Base-by-base conservation (phyloP, 2,329 filamentous ascomycete genomes). In the Monilinia aucupariae region DNA sequence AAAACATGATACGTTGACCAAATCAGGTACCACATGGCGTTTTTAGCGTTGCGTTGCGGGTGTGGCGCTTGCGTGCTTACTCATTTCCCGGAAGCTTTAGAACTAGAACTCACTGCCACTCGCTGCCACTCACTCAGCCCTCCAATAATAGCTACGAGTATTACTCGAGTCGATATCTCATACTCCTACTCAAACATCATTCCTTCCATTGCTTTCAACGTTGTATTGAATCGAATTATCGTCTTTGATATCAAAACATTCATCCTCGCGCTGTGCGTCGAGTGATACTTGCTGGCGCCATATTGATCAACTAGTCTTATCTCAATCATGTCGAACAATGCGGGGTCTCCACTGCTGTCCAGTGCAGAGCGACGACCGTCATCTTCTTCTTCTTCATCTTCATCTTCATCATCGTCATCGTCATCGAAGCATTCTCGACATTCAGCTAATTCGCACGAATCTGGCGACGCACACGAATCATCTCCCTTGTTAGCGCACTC, bases 401-500 rank as follows among this genome's bases (percentile, higher is more conserved):
- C 37, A 15, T 39, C 37, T 2, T 39, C 37, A 4, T 39, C 37
- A 13, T 39, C 37, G 2, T 39, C 37, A 13, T 39, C 37, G 2
- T 39, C 60, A 8, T 62, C 60, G n/a, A 62, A 58, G 43, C 60
- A 43, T 30, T 58, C 60, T 49, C 53, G 39, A 37, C 22, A 25
- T n/a, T 63, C 61, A 30, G 37, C 20, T 13, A 12, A 30, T 32
- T 59, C 56, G 17, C 25, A 27, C 2, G 12, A 32, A 17, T 52
- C 56, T 37, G 37, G 20, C 22, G 37, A 47, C 61, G 52, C 54
- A n/a, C 66, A 68, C 65, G 75, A 76, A 68, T 66, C 70, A 9
- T 74, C 73, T 8, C 75, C 75, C 22, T 65, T 77, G 43, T 66
- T 77, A 45, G 74, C 73, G 61, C 65, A 67, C 62, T 59, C 67